Percentiles rank a stretch among this genome's conserved stretches.
Evolutionary conservation across 306 rosid species (phyloP).

Genomic region (Pueraria montana): DNA sequence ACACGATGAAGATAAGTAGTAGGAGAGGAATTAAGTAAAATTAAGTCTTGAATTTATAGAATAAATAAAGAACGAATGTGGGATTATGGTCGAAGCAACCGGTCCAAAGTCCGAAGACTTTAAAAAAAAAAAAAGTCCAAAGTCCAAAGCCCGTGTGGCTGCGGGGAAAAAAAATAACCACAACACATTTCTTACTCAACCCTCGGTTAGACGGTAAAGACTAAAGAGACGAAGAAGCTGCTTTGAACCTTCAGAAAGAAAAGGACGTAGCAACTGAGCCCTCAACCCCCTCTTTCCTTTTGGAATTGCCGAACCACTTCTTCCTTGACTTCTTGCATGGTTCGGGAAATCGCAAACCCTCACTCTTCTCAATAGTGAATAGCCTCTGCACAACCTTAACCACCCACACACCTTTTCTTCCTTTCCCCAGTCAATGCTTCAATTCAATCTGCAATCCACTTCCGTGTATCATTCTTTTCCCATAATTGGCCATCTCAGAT

Average conservation of each 20-base stretch:
- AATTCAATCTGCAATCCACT: neutral
- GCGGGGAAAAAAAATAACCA: neutral
- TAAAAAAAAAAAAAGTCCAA: too few species aligned
- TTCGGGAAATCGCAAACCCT: constrained; percentile 10
- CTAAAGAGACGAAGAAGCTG: neutral
- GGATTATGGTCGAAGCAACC: neutral
- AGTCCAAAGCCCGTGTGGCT: too few species aligned
- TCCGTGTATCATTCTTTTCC: neutral
- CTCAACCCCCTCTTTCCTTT: too few species aligned
- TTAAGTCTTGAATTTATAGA: neutral
- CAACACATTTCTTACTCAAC: neutral
- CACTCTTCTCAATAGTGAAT: neutral
- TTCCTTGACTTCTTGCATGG: neutral
- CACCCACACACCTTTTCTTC: neutral
- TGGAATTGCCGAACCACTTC: neutral
- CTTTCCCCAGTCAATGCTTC: constrained; percentile 11
- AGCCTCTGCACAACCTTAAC: neutral
- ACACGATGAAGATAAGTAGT: too few species aligned
- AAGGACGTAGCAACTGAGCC: neutral
- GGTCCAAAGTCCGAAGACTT: neutral
- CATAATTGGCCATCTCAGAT: constrained; percentile 22
- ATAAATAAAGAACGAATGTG: neutral
- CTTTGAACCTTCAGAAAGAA: neutral
- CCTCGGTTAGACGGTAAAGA: neutral
- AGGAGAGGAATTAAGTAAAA: neutral